Evolutionary conservation across 257 asterid genomes (phyloP), one percentile per base, ranked within the genome.

Genomic region (Rhazya stricta): DNA sequence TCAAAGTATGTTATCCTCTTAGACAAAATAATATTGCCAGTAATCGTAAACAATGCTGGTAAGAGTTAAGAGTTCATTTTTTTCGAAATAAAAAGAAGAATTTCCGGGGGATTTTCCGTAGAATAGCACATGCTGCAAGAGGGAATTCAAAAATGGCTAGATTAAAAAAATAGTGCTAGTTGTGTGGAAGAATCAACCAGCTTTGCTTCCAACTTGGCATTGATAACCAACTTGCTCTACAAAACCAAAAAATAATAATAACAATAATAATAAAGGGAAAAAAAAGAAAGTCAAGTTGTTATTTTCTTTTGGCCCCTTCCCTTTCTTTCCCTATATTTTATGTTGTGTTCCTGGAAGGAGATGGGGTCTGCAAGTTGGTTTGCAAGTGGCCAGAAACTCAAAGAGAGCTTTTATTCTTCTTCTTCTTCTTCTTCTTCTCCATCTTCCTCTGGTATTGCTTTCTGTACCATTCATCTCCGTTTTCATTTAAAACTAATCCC

Each of bases 171-270:
- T 27, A 30, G 39, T 61, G 67, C 67, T 61, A 61, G 67, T 61
- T 30, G 67, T 61, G n/a, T 61, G 67, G 67, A 61, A 61, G 67
- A 61, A 61, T 61, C 67, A 61, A 61, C 67, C 67, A 61, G 42
- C 67, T 60, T 60, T 60, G 67, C 16, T 58, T 61, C 67, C 67
- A 61, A 61, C 67, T 30, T 61, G 67, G 32, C 42, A n/a, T 61
- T 61, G 42, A 32, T 61, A 30, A 61, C 67, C 67, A 61, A 61
- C 67, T 61, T 61, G 67, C 67, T 61, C 42, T 30, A 30, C 67
- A 30, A 30, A n/a, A n/a, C n/a, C n/a, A n/a, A n/a, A n/a, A n/a
- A n/a, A n/a, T n/a, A n/a, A n/a, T n/a, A n/a, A n/a, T n/a, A n/a
- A n/a, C n/a, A n/a, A n/a, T n/a, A n/a, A n/a, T n/a, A n/a, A n/a